These are phyloP conservation scores for Bombardia bombarda DNA, from an alignment of 495 filamentous ascomycete genomes.

Conservation along the genomic window DNA sequence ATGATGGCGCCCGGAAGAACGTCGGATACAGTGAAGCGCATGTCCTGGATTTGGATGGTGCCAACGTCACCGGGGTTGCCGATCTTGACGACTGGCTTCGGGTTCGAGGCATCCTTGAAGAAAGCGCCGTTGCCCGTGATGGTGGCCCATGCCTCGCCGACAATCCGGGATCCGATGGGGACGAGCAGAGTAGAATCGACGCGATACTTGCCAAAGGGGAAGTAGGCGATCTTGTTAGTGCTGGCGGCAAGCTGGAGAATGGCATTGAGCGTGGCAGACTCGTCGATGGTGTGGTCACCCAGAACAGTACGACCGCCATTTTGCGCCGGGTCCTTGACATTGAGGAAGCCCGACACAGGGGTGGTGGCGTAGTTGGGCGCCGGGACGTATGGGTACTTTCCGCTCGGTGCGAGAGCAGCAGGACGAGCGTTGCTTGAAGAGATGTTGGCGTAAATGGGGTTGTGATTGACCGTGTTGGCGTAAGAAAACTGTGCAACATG, in stretches of 20 bases:
- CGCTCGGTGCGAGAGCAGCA: conserved; percentile 20
- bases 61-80: conserved; percentile 52
- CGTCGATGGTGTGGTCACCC: conserved; percentile 31
- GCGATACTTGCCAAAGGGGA: conserved; percentile 42
- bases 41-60: conserved; percentile 49
- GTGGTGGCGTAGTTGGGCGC: conserved; percentile 32
- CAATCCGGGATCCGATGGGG: conserved; percentile 46
- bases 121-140: conserved; percentile 39
- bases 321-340: conserved; percentile 34
- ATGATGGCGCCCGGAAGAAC: conserved; percentile 40
- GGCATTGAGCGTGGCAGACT: conserved; percentile 30
- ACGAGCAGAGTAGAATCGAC: conserved; percentile 40
- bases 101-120: conserved; percentile 43
- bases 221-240: conserved; percentile 34
- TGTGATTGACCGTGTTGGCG: conserved; percentile 51
- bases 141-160: conserved; percentile 42
- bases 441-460: conserved; percentile 50
- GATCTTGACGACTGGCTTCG: conserved; percentile 50
- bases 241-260: conserved; percentile 26
- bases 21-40: conserved; percentile 41
- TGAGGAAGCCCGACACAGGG: conserved; percentile 30
- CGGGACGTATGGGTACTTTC: conserved; percentile 22
- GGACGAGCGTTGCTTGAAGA: conserved; percentile 24
- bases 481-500: conserved; percentile 28
- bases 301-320: conserved; percentile 30